Percentiles rank a stretch among this genome's conserved stretches.
phyloP scores from a whole-genome alignment of 148 eudicot genomes.

The Camellia sinensis region DNA sequence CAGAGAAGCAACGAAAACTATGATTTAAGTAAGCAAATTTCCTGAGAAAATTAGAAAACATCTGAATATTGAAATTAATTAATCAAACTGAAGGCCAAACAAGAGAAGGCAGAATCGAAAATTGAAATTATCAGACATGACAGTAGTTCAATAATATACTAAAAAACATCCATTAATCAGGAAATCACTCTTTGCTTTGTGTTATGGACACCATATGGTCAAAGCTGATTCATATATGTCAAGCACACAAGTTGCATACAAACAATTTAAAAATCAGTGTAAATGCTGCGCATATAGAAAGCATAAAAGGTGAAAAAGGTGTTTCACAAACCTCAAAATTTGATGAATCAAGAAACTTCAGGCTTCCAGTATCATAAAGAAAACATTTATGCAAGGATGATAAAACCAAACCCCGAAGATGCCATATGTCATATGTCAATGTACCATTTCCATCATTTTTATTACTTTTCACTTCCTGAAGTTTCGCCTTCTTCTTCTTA shows the following conservation, averaged over 20 bases:
- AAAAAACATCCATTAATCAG: not conserved
- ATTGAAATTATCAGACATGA: not conserved
- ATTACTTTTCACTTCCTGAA: slow-evolving; percentile 28
- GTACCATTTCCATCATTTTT: slow-evolving; percentile 23
- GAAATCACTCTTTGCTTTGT: not conserved
- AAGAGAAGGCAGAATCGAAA: not conserved
- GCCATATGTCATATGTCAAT: slow-evolving; percentile 55
- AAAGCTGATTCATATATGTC: slow-evolving; percentile 3
- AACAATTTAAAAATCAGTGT: not conserved
- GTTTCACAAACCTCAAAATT: slow-evolving; percentile 59
- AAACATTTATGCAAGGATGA: slow-evolving; percentile 88
- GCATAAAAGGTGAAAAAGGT: not conserved
- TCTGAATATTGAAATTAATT: not conserved
- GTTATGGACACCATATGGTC: not conserved
- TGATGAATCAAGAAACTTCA: slow-evolving; percentile 70
- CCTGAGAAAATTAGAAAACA: not conserved
- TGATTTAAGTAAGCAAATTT: not conserved
- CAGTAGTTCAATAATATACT: not conserved
- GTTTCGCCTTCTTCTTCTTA: slow-evolving; percentile 80
- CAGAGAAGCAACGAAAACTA: not conserved
- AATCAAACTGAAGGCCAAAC: not conserved
- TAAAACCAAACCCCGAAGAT: slow-evolving; percentile 65
- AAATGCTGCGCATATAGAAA: not conserved
- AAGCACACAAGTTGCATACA: not conserved
- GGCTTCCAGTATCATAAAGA: slow-evolving; percentile 68